Percentiles rank a stretch among this genome's conserved stretches.
These are phyloP conservation scores for Crithidia bombi DNA, from an alignment of 208 protist genomes.

Conservation along the genomic window DNA sequence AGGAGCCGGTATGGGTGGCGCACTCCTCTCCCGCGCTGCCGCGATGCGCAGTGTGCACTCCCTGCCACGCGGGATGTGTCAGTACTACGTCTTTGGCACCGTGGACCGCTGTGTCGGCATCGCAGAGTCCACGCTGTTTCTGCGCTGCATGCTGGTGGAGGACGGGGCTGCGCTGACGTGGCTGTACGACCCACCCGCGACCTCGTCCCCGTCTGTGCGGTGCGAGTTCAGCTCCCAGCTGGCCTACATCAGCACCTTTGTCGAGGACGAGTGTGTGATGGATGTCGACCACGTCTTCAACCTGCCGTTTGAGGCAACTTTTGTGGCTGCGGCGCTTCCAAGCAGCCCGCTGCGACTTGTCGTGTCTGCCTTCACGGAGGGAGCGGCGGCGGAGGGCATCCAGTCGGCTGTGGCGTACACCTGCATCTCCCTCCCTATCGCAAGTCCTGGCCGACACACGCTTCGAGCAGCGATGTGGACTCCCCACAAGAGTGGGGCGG, in stretches of 20 bases:
- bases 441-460: constrained; percentile 49
- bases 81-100: constrained; percentile 56
- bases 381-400: constrained; percentile 38
- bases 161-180: constrained; percentile 15
- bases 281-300: constrained; percentile 74
- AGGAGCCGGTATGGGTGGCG: background rate
- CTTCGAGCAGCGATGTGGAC: constrained; percentile 57
- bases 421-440: constrained; percentile 53
- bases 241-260: constrained; percentile 42
- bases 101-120: constrained; percentile 64
- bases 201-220: constrained; percentile 11
- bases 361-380: constrained; percentile 63
- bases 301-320: constrained; percentile 62
- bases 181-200: constrained; percentile 7
- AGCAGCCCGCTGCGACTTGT: constrained; percentile 54
- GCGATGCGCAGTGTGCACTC: constrained; percentile 8
- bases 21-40: constrained; percentile 11
- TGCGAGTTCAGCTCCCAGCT: constrained; percentile 65
- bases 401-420: constrained; percentile 71
- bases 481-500: constrained; percentile 55
- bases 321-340: constrained; percentile 30
- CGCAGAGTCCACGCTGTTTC: constrained; percentile 47
- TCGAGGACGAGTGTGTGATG: constrained; percentile 51
- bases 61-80: constrained; percentile 17
- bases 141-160: constrained; percentile 55